Base-by-base conservation (phyloP, 345 rosid genomes). In the Microcos paniculata region DNA sequence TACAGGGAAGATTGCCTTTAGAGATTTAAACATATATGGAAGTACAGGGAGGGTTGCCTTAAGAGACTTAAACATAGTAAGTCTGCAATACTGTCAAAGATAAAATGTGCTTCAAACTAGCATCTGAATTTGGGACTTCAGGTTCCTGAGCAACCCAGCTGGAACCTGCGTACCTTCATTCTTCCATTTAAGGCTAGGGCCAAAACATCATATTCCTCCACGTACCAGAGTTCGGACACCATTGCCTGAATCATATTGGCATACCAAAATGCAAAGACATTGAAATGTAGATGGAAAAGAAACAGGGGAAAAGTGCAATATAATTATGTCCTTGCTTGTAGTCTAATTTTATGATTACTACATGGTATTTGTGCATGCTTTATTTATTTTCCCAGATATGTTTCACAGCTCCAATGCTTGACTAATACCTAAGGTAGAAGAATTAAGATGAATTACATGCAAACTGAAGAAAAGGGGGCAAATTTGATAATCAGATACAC, bases 171-270 rank as follows among this genome's bases (percentile, higher is more conserved):
- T 30, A 75, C 84, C 74, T 88, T 86, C 89, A 85, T 87, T 82
- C 87, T 84, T 80, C 95, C 91, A 58, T 87, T 76, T 73, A 90
- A 45, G 68, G 92, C 95, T 28, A 90, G 92, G 48, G 95, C 95
- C 76, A 90, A 79, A 1, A 87, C 82, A 62, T 90, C 92, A 31
- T 82, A 80, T 69, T 90, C 92, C 80, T 88, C 91, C 63, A 90
- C 90, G 18, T 86, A 87, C 91, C 91, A 88, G 38, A 90, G 87
- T 74, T 90, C 90, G 4, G 86, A 83, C 66, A 90, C 85, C 67
- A 35, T 61, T 6, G 92, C 91, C 94, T 90, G 88, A 45, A 70
- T 62, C 11, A 62, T 14, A 45, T 35, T 19, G 8, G n/a, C 16
- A 65, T 9, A 18, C 6, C 18, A 73, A 21, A 38, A 40, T 61